Evolutionary conservation across 129 eudicot species (phyloP), one percentile per base, ranked within the genome.

Genomic region (Gnaphalium uliginosum): DNA sequence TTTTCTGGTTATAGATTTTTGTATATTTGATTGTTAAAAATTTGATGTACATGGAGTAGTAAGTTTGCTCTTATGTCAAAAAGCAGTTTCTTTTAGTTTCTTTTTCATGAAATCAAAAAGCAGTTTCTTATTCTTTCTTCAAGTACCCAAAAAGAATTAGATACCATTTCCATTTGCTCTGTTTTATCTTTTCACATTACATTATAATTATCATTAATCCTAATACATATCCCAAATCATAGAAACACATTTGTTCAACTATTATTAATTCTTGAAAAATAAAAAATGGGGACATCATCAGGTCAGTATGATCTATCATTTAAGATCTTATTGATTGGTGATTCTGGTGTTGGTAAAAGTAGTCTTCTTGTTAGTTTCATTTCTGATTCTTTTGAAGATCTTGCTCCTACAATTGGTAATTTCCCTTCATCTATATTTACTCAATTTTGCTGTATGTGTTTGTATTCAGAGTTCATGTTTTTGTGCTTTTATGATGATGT

Each of bases 291-390:
- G 64, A 68, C 86, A 70, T 77, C 85, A 8, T 84, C 89, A 27
- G 90, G 88, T 6, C 94, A 91, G 43, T 90, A 90, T 71, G 98
- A 94, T 87, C 85, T 87, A 30, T 94, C 97, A 22, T 94, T 94
- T 69, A 94, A 94, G 97, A 82, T 94, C 86, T 83, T 94, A 78
- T 76, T 94, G 83, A 87, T 94, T 83, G 98, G 98, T 53, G 98
- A 94, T 79, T 94, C 98, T 2, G 97, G 88, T n/a, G 98, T 94
- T 64, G 98, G 98, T 19, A 94, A 90, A 71, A 94, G 98, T 54
- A 94, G 98, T 61, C 90, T 94, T 46, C 91, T 94, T 74, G 83
- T 94, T 76, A 90, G 85, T 67, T 94, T 94, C 83, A 87, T 87
- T 37, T 92, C 97, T 24, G 86, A 63, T 67, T 69, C 88, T 37